These are phyloP conservation scores for Epithele typhae DNA, from an alignment of 768 basidiomycete genomes.

Conservation along the genomic window DNA sequence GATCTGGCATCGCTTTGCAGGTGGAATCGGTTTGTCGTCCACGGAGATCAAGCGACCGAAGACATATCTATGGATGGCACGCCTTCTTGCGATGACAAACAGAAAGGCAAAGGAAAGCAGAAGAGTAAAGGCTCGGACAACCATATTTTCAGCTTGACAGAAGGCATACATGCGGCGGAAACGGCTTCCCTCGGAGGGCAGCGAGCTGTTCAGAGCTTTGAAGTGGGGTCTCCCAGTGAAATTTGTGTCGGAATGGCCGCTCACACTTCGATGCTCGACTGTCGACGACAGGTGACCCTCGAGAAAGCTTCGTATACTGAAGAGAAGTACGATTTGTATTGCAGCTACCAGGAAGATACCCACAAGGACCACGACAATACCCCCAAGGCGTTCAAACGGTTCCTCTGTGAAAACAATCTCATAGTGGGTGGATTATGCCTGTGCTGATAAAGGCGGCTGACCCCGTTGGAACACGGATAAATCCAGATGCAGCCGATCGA, in stretches of 20 bases:
- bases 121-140: constrained; percentile 3
- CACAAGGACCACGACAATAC: constrained; percentile 63
- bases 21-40: constrained; percentile 67
- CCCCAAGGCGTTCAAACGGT: constrained; percentile 55
- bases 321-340: constrained; percentile 79
- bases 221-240: no score
- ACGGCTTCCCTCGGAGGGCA: constrained; percentile 27
- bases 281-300: constrained; percentile 55
- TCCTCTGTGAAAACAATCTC: constrained; percentile 81
- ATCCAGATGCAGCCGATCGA: constrained; percentile 59
- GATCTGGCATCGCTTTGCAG: no score
- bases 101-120: neutral
- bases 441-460: no score
- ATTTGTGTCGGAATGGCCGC: no score
- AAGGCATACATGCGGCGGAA: constrained; percentile 58
- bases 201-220: no score
- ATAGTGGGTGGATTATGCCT: no score
- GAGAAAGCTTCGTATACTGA: constrained; percentile 72
- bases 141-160: constrained; percentile 36
- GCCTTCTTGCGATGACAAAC: no score
- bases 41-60: constrained; percentile 22
- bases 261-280: no score
- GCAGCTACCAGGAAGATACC: constrained; percentile 72
- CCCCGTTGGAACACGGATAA: no score
- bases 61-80: constrained; percentile 23